Evolutionary conservation across 2,329 filamentous ascomycete genomes (phyloP).

Genomic region (Sporothrix inflata): DNA sequence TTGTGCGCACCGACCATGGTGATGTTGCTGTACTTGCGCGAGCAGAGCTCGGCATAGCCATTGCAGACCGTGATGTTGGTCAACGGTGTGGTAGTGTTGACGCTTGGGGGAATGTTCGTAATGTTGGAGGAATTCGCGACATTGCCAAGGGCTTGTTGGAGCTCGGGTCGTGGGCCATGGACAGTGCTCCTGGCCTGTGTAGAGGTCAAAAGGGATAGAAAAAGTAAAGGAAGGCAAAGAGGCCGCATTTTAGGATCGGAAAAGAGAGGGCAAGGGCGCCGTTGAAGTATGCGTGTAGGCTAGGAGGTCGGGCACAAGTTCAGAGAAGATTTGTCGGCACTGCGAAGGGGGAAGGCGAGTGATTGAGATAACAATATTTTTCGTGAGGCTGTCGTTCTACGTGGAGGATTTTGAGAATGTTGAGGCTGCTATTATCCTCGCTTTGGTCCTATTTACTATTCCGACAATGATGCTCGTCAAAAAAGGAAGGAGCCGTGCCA

Average conservation of each 20-base stretch:
- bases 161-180: neutral
- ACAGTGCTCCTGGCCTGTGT: neutral
- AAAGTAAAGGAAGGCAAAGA: neutral
- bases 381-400: neutral
- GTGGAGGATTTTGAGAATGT: neutral
- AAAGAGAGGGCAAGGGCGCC: neutral
- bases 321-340: neutral
- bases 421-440: neutral
- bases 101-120: neutral
- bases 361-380: neutral
- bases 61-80: conserved; percentile 66
- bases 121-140: neutral
- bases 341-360: neutral
- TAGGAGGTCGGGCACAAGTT: neutral
- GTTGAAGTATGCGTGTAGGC: neutral
- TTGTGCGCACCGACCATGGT: conserved; percentile 80
- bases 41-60: conserved; percentile 75
- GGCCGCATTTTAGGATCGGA: conserved; percentile 4
- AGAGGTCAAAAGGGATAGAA: neutral
- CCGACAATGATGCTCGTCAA: neutral
- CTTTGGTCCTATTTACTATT: neutral
- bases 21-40: conserved; percentile 77
- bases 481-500: neutral
- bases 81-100: neutral
- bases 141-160: neutral